A percentile compares a stretch with the other conserved stretches of the same genome.
Evolutionary conservation across 163 green algal genomes (phyloP).

Genomic region (Scenedesmus sp.): DNA sequence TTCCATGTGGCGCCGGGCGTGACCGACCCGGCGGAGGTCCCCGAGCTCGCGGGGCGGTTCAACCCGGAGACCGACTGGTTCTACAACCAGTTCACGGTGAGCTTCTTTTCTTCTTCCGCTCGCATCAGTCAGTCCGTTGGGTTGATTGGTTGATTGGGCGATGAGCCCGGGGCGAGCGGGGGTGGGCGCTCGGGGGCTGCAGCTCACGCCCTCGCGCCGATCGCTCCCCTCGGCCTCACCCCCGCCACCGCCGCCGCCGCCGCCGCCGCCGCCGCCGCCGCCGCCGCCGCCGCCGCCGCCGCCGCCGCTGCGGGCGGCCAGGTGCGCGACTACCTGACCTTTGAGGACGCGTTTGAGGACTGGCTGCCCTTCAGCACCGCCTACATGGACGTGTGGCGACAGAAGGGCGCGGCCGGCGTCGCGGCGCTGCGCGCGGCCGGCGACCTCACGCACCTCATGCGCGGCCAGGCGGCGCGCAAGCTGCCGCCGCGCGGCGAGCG

Average conservation of each 20-base stretch:
- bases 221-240: no score
- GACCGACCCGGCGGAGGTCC: background rate
- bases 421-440: background rate
- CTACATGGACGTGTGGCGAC: slow-evolving; percentile 14
- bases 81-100: slow-evolving; percentile 41
- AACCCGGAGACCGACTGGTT: slow-evolving; percentile 16
- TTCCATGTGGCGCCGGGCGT: background rate
- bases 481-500: background rate
- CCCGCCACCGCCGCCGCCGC: no score
- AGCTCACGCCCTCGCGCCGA: no score
- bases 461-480: background rate
- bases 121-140: no score
- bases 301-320: background rate
- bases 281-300: no score
- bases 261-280: no score
- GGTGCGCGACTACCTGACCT: background rate
- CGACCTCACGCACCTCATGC: slow-evolving; percentile 12
- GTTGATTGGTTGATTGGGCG: no score
- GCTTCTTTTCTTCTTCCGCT: no score
- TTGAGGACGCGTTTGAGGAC: slow-evolving; percentile 32
- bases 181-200: no score
- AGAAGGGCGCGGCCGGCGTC: slow-evolving; percentile 9
- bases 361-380: background rate
- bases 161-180: no score
- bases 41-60: slow-evolving; percentile 13